A percentile compares a stretch with the other conserved stretches of the same genome.
Conservation (phyloP, 306 rosid species). For the Acacia melanoxylon region DNA sequence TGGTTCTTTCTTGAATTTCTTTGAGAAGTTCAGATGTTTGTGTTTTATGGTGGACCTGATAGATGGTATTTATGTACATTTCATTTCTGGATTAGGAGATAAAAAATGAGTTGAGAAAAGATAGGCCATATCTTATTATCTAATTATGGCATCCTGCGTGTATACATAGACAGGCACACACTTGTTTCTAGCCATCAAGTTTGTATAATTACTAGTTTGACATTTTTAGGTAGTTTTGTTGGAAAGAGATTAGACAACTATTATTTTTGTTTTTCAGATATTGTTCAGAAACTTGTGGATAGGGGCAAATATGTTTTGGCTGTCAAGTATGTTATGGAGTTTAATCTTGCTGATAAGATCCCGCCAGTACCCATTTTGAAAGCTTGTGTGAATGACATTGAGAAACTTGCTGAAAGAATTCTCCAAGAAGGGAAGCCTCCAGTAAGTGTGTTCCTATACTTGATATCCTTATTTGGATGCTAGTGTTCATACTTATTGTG, state of each 20-base stretch:
- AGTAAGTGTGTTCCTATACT: constrained; percentile 47
- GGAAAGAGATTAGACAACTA: background rate
- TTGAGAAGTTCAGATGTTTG: background rate
- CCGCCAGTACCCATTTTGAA: constrained; percentile 72
- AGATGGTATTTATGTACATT: background rate
- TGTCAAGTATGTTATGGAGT: constrained; percentile 67
- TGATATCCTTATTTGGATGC: constrained; percentile 16
- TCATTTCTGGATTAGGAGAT: background rate
- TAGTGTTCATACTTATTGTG: constrained; percentile 31
- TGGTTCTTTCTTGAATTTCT: background rate
- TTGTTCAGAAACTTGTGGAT: constrained; percentile 60
- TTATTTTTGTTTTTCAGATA: constrained; percentile 55
- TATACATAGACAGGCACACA: background rate
- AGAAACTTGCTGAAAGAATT: constrained; percentile 49
- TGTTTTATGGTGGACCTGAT: background rate
- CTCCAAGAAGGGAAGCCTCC: constrained; percentile 54
- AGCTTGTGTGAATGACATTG: constrained; percentile 55
- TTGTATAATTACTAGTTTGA: constrained; percentile 2
- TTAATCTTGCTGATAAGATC: constrained; percentile 61
- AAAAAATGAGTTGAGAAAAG: background rate
- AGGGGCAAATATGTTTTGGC: constrained; percentile 63
- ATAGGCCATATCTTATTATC: background rate
- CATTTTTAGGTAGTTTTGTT: constrained; percentile 15
- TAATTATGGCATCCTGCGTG: background rate
- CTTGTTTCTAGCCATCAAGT: background rate